Evolutionary conservation across 73 alveolate species (phyloP).

Genomic region (Tetrahymena malaccensis): DNA sequence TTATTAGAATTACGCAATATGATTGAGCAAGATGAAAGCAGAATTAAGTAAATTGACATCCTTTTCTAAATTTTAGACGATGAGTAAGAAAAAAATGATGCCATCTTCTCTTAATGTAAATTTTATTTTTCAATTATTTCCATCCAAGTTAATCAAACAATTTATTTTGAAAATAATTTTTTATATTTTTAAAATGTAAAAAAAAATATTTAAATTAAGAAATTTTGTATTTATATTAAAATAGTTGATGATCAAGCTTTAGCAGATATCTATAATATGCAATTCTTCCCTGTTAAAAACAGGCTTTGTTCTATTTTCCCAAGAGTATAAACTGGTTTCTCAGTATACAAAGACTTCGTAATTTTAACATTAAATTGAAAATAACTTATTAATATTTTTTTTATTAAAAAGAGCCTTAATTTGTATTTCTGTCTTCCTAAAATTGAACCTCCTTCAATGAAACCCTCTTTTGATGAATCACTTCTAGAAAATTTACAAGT

Average conservation of each 20-base stretch:
- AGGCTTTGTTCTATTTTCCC: constrained; percentile 41
- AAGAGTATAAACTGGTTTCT: neutral
- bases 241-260: neutral
- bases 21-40: neutral
- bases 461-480: constrained; percentile 13
- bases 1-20: constrained; percentile 3
- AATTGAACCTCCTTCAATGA: constrained; percentile 28
- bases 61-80: neutral
- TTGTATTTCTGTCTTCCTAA: constrained; percentile 31
- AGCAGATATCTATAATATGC: neutral
- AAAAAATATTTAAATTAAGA: too few relatives aligned
- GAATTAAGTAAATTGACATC: constrained; percentile 2
- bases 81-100: neutral
- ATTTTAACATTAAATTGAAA: neutral
- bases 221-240: neutral
- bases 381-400: neutral
- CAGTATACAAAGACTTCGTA: neutral
- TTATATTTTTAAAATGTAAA: too few relatives aligned
- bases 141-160: too few relatives aligned
- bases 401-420: neutral
- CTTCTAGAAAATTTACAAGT: constrained; percentile 14
- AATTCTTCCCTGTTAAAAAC: constrained; percentile 10
- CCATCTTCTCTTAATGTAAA: neutral
- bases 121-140: neutral
- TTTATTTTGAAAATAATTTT: too few relatives aligned